These are phyloP conservation scores for Didymella pinodella DNA, from an alignment of 2,329 filamentous ascomycete genomes.

Conservation along the genomic window DNA sequence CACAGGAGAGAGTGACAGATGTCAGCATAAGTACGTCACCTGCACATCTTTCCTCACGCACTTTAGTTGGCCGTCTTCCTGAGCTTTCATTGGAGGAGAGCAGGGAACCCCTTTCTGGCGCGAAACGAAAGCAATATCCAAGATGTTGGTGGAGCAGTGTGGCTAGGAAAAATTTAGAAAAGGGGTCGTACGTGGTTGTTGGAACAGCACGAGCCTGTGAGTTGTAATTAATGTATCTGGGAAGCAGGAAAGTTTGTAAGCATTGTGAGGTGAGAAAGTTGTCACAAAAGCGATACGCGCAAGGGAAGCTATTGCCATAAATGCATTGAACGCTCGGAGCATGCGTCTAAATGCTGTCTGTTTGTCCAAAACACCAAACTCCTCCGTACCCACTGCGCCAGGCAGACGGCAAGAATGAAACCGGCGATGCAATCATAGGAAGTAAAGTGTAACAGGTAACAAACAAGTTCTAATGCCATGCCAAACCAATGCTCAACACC, in stretches of 20 bases:
- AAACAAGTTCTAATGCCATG: background rate
- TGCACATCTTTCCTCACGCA: background rate
- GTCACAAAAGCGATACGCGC: too few species aligned
- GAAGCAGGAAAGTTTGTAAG: too few species aligned
- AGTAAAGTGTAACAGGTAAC: background rate
- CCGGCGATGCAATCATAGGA: background rate
- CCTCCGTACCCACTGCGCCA: constrained; percentile 6
- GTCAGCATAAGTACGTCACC: background rate
- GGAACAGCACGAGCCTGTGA: too few species aligned
- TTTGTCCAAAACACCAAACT: constrained; percentile 5
- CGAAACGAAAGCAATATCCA: too few species aligned
- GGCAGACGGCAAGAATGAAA: constrained; percentile 4
- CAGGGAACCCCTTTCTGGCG: too few species aligned
- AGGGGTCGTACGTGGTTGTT: too few species aligned
- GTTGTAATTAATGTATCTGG: too few species aligned
- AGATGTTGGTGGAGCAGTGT: too few species aligned
- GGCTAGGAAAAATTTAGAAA: too few species aligned
- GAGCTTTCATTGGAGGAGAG: too few species aligned
- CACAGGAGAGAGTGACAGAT: background rate
- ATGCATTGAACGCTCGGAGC: constrained; percentile 15
- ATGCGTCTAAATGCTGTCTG: constrained; percentile 21
- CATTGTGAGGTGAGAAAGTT: too few species aligned
- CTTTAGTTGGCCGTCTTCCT: background rate
- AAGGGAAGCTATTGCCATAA: background rate
- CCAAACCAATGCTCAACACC: constrained; percentile 4